Conservation (phyloP, 2,329 filamentous ascomycete genomes). For the Aspergillus piperis region DNA sequence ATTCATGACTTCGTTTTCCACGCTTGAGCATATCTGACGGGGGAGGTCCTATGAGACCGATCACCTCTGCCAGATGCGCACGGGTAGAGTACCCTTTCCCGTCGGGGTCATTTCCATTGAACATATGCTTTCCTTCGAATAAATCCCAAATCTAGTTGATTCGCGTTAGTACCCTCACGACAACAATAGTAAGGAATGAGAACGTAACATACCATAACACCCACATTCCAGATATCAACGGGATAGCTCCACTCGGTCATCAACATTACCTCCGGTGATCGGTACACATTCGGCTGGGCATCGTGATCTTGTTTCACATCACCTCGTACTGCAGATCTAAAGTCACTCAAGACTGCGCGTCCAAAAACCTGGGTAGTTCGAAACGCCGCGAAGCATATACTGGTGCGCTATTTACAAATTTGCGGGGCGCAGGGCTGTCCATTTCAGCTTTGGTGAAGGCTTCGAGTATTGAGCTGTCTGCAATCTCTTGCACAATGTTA, state of each 20-base stretch:
- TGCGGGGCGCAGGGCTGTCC: slow-evolving; percentile 40
- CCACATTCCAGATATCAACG: slow-evolving; percentile 56
- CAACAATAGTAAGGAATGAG: neutral
- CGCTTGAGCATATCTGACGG: too few relatives aligned
- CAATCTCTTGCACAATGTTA: slow-evolving; percentile 44
- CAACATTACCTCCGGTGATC: slow-evolving; percentile 50
- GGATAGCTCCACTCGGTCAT: slow-evolving; percentile 47
- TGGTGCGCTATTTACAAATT: slow-evolving; percentile 31
- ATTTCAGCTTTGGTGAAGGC: slow-evolving; percentile 39
- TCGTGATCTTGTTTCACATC: slow-evolving; percentile 45
- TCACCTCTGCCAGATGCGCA: too few relatives aligned
- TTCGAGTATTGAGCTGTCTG: slow-evolving; percentile 40
- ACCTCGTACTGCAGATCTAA: slow-evolving; percentile 40
- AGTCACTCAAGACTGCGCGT: slow-evolving; percentile 39
- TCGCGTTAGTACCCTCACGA: too few relatives aligned
- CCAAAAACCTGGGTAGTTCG: slow-evolving; percentile 35
- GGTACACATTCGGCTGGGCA: slow-evolving; percentile 42
- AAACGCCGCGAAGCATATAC: slow-evolving; percentile 43
- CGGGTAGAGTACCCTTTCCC: slow-evolving; percentile 17
- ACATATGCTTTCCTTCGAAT: slow-evolving; percentile 49
- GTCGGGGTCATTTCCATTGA: slow-evolving; percentile 43
- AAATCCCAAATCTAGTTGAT: slow-evolving; percentile 49
- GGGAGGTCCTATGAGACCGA: too few relatives aligned
- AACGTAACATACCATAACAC: slow-evolving; percentile 46
- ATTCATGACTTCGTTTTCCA: too few relatives aligned